Evolutionary conservation across 2,329 filamentous ascomycete genomes (phyloP).

Genomic region (Tolypocladium guangdongense): DNA sequence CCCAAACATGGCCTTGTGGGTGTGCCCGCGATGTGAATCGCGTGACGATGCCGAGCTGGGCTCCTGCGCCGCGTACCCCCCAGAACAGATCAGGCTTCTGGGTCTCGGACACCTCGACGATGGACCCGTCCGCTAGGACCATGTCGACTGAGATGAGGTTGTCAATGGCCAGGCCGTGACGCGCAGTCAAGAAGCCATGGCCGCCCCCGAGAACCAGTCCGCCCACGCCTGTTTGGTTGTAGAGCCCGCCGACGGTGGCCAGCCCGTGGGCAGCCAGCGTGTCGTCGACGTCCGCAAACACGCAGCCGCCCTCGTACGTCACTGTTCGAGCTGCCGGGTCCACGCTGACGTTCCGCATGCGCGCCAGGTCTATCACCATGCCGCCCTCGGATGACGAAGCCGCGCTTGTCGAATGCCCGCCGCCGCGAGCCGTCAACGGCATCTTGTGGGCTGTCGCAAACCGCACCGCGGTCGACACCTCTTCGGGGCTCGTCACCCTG

Average conservation of each 20-base stretch:
- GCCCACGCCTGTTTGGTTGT: constrained; percentile 52
- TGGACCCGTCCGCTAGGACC: constrained; percentile 25
- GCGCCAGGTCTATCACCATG: constrained; percentile 42
- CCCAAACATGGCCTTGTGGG: constrained; percentile 18
- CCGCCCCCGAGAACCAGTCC: constrained; percentile 48
- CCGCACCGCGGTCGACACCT: constrained; percentile 30
- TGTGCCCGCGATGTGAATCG: constrained; percentile 18
- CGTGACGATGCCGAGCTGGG: constrained; percentile 31
- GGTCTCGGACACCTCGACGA: constrained; percentile 26
- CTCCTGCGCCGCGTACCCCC: constrained; percentile 28
- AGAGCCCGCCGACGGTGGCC: constrained; percentile 50
- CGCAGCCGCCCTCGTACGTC: constrained; percentile 38
- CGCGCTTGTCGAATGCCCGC: constrained; percentile 44
- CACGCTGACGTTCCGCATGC: constrained; percentile 38
- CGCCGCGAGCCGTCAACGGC: constrained; percentile 41
- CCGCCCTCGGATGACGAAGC: constrained; percentile 36
- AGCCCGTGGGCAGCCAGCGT: constrained; percentile 37
- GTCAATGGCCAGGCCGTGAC: constrained; percentile 39
- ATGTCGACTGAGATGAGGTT: constrained; percentile 28
- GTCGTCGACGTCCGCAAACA: constrained; percentile 43
- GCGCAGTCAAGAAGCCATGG: constrained; percentile 44
- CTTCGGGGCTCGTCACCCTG: constrained; percentile 23
- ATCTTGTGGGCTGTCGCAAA: constrained; percentile 32
- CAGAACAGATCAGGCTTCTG: constrained; percentile 33
- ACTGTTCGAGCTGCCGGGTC: constrained; percentile 33